These are phyloP conservation scores for Serpula lacrymans DNA, from an alignment of 768 basidiomycete species.

Conservation along the genomic window DNA sequence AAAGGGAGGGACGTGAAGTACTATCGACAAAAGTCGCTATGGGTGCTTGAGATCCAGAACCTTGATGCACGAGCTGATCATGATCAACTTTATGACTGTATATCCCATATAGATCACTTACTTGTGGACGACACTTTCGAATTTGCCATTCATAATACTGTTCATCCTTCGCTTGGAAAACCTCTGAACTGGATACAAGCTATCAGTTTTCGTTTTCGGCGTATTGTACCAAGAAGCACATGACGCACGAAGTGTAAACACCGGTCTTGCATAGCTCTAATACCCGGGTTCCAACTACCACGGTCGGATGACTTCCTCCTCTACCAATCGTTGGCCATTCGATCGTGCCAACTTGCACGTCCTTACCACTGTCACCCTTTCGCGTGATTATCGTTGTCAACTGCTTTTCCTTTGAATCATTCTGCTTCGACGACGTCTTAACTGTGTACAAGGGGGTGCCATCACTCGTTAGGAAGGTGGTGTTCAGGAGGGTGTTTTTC, in stretches of 20 bases:
- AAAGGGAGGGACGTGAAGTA: conserved; percentile 7
- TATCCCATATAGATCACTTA: conserved; percentile 2
- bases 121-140: conserved; percentile 18
- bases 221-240: too few relatives aligned
- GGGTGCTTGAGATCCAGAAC: conserved; percentile 7
- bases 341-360: conserved; percentile 24
- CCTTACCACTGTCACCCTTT: conserved; percentile 14
- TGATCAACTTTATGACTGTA: background rate
- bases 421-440: conserved; percentile 12
- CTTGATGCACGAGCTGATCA: conserved; percentile 22
- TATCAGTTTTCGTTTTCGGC: background rate
- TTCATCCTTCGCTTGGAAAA: conserved; percentile 19
- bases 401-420: conserved; percentile 7
- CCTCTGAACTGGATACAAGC: conserved; percentile 17
- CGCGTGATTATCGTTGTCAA: conserved; percentile 24
- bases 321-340: conserved; percentile 21
- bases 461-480: conserved; percentile 18
- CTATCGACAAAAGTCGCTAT: conserved; percentile 26
- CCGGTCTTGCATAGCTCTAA: conserved; percentile 22
- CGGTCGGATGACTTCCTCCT: conserved; percentile 2
- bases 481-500: conserved; percentile 20
- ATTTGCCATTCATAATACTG: conserved; percentile 27
- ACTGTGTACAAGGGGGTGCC: conserved; percentile 12
- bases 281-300: conserved; percentile 23
- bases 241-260: conserved; percentile 19